These are phyloP conservation scores for Rhodotorula babjevae DNA, from an alignment of 768 basidiomycete species.

Conservation along the genomic window DNA sequence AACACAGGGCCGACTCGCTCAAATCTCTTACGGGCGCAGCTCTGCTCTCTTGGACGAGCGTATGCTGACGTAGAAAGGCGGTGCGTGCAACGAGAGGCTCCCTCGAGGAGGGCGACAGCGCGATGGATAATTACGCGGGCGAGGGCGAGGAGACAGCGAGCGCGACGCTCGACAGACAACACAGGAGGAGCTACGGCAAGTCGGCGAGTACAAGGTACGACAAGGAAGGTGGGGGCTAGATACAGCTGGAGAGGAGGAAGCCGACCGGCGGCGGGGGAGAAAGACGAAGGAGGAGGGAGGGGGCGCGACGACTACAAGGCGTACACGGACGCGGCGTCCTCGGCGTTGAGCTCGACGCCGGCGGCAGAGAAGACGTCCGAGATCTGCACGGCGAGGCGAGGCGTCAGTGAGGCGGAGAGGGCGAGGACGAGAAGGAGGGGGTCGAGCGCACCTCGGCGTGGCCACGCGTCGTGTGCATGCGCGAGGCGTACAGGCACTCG, in stretches of 20 bases:
- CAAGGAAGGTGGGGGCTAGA: neutral
- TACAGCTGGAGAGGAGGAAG: neutral
- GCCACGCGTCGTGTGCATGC: conserved; percentile 23
- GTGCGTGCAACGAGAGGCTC: too few relatives aligned
- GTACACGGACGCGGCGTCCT: conserved; percentile 25
- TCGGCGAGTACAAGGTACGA: too few relatives aligned
- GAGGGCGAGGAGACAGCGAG: too few relatives aligned
- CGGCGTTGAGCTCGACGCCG: conserved; percentile 21
- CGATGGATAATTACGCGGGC: too few relatives aligned
- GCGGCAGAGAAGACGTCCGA: conserved; percentile 33
- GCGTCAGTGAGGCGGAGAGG: neutral
- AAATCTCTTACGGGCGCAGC: too few relatives aligned
- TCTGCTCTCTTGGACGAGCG: too few relatives aligned
- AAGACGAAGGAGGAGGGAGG: neutral
- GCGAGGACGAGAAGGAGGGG: neutral
- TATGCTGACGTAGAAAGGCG: too few relatives aligned
- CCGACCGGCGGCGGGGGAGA: neutral
- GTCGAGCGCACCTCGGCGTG: conserved; percentile 16
- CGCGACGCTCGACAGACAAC: too few relatives aligned
- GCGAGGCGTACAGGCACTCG: conserved; percentile 17
- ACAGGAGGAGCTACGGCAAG: too few relatives aligned
- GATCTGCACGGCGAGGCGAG: neutral
- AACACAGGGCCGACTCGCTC: too few relatives aligned
- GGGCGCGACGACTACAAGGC: neutral
- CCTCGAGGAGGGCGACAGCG: too few relatives aligned